Evolutionary conservation across 2,329 filamentous ascomycete species (phyloP).

Genomic region (Fusarium subtropicale): DNA sequence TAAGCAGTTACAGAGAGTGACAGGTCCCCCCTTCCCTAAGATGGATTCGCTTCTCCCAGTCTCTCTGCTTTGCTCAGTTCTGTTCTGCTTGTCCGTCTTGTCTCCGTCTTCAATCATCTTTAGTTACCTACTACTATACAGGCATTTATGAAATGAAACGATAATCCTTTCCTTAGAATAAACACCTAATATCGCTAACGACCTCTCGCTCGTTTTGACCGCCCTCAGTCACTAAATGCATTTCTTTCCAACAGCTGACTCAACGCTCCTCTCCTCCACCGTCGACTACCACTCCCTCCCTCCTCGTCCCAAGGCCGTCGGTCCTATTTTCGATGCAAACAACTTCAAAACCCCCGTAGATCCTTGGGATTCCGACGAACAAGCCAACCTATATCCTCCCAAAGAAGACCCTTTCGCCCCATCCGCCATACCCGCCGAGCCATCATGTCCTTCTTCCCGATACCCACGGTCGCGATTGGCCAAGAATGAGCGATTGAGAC

Average conservation of each 20-base stretch:
- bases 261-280: constrained; percentile 40
- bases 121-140: not conserved
- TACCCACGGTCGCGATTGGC: constrained; percentile 46
- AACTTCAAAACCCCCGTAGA: constrained; percentile 26
- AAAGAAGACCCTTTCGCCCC: constrained; percentile 23
- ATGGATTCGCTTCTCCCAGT: no score
- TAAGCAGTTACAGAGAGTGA: not conserved
- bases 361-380: constrained; percentile 22
- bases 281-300: constrained; percentile 21
- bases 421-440: constrained; percentile 23
- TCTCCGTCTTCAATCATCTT: not conserved
- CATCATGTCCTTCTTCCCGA: not conserved
- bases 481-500: constrained; percentile 47
- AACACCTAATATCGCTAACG: accelerated
- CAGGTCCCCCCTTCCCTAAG: not conserved
- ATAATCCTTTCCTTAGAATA: not conserved
- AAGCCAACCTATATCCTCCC: constrained; percentile 11
- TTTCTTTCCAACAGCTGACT: constrained; percentile 48
- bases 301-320: constrained; percentile 28
- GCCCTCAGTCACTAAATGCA: constrained; percentile 14
- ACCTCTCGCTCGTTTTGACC: not conserved
- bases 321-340: constrained; percentile 38
- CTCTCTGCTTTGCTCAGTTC: no score
- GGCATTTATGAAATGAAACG: not conserved
- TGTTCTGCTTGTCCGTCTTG: not conserved